Base-by-base conservation (phyloP, 2,329 filamentous ascomycete genomes). In the Trichocomaceae sp. region DNA sequence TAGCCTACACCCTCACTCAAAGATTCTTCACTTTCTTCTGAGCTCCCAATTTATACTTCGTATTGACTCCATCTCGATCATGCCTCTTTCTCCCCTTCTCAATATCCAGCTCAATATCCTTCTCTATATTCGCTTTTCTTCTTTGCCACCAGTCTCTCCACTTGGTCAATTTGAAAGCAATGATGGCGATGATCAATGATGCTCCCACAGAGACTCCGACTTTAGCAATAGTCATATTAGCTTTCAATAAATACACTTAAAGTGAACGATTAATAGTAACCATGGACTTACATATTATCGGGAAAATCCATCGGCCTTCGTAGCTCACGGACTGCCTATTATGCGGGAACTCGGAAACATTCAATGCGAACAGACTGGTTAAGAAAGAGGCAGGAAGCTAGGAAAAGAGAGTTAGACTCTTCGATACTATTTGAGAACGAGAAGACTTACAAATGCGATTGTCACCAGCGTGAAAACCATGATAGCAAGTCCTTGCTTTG, bases 281-380 rank as follows among this genome's bases (percentile, higher is more conserved):
- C 33, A 12, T 37, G 29, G 31, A 31, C 45, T 31, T 47, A 47
- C 45, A 47, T 6, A 47, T 31, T n/a, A 47, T 47, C 31, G 45
- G 45, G 31, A 47, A 47, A 19, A 47, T 33, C 45, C 45, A 47
- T 31, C 31, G 23, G n/a, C 23, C 45, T 31, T 47, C 19, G 19
- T 47, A 47, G 31, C 23, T 17, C 19, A 47, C 45, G 29, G n/a
- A n/a, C 7, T 4, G 15, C 45, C n/a, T 19, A 15, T 10, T 17
- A 31, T 47, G 45, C 9, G 45, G 45, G 15, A 33, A 47, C 10
- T 31, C 23, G 23, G 45, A 23, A 15, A 47, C 31, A 47, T 47
- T 47, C 17, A 47, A 47, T 47, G 45, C 45, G 29, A 47, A 47
- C 19, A 47, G 45, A 31, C 45, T 47, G 26, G 45, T 47, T 22